Base-by-base conservation (phyloP, 2,329 filamentous ascomycete genomes). In the Chrysoporthe cubensis region DNA sequence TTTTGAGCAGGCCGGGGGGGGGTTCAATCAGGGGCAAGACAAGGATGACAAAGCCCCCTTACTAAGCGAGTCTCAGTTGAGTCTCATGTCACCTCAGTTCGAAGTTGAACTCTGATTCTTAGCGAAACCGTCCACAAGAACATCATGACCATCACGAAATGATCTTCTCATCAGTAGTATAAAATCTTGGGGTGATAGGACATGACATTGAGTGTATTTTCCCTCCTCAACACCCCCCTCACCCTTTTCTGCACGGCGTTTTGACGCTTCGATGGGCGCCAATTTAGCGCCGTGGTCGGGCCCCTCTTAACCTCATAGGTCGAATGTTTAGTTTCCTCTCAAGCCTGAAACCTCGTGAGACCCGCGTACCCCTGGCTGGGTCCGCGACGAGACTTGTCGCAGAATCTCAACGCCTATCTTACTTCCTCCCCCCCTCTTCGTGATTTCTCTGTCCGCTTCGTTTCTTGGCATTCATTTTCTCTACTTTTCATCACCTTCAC, bases 281-380 rank as follows among this genome's bases (percentile, higher is more conserved):
- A 21, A 57, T 18, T 18, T 57, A 7, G 54, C 54, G 54, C 43
- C 59, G 43, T 5, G n/a, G 26, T 13, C 13, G 60, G 32, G 13
- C 18, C 21, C 57, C 6, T 40, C n/a, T 34, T 34, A 7, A 43
- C 44, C 48, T 46, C 58, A 69, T 66, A 69, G 67, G 67, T 54
- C 65, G 37, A 40, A 4, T 18, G 64, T 66, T 58, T 66, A 42
- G 64, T 66, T 61, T 37, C 66, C 58, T 42, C 60, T 32, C 56
- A 56, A 66, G 67, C 62, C 67, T 69, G 67, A 69, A 69, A 69
- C 67, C 64, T 56, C 59, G 32, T 42, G 37, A 64, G 37, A 66
- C 66, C 64, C 59, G 62, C 59, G 43, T 8, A 18, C 67, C 67
- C 67, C 67, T 66, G 60, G 60, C 46, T 37, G 34, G 60, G 16